Conservation (phyloP, 306 rosid species). For the Vigna nakashimae region DNA sequence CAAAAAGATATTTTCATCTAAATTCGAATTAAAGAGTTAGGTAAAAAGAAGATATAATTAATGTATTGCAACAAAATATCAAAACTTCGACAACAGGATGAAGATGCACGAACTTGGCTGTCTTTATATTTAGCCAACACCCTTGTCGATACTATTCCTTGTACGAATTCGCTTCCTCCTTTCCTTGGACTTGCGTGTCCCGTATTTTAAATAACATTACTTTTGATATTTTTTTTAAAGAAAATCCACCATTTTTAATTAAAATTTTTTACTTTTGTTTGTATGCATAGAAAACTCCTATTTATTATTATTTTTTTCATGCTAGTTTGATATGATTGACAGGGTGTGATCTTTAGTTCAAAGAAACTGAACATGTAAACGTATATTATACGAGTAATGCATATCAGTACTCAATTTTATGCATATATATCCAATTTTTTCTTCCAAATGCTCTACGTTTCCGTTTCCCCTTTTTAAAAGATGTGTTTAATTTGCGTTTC, state of each 20-base stretch:
- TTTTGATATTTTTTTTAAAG: no score
- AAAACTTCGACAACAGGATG: conserved; percentile 13
- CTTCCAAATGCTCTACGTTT: not conserved
- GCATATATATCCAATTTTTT: not conserved
- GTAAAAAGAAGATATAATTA: not conserved
- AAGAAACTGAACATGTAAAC: not conserved
- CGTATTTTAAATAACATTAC: no score
- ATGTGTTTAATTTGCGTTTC: not conserved
- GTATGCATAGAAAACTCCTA: no score
- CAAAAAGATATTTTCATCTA: conserved; percentile 19
- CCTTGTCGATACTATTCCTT: conserved; percentile 29
- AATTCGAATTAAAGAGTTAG: conserved; percentile 19
- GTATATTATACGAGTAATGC: not conserved
- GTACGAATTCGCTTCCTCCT: conserved; percentile 38
- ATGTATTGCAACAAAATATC: not conserved
- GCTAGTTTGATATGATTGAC: no score
- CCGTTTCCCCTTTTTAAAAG: not conserved
- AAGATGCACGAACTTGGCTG: not conserved
- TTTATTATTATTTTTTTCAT: no score
- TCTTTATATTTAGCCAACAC: conserved; percentile 25
- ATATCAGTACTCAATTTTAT: not conserved
- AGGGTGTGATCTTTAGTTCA: no score
- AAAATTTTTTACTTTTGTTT: no score
- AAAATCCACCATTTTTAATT: no score
- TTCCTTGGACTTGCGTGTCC: not conserved